A percentile compares a stretch with the other conserved stretches of the same genome.
Evolutionary conservation across 345 rosid species (phyloP).

Genomic region (Sonneratia alba): DNA sequence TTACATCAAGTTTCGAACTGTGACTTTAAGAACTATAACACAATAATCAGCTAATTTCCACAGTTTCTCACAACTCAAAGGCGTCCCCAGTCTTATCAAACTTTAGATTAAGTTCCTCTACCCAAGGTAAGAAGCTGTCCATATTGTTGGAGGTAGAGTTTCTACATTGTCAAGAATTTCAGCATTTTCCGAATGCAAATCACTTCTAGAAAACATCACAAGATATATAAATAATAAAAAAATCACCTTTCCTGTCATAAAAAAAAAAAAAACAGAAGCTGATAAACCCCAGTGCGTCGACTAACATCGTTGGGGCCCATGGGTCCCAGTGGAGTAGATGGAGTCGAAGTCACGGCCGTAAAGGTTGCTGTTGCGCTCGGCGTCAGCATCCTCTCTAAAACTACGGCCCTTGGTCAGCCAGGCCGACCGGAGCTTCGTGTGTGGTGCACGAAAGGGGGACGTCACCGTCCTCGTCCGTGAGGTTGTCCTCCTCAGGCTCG

Average conservation of each 20-base stretch:
- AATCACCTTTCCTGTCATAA: not conserved
- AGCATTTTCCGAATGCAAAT: too few species aligned
- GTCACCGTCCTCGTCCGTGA: slow-evolving; percentile 94
- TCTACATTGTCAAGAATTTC: too few species aligned
- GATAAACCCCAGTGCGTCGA: not conserved
- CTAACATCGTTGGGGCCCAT: slow-evolving; percentile 88
- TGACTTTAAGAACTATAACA: too few species aligned
- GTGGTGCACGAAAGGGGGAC: slow-evolving; percentile 52
- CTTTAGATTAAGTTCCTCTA: not conserved
- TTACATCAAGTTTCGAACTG: too few species aligned
- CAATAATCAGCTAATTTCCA: not conserved
- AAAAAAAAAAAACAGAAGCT: not conserved
- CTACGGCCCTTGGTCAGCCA: slow-evolving; percentile 89
- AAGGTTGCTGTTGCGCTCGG: slow-evolving; percentile 64
- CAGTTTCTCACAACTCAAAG: not conserved
- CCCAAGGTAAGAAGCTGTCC: not conserved
- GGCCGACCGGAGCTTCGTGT: slow-evolving; percentile 61
- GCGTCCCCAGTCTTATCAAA: not conserved
- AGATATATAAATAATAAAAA: too few species aligned
- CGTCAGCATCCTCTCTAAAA: slow-evolving; percentile 56
- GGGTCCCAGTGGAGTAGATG: slow-evolving; percentile 69
- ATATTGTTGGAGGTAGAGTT: too few species aligned
- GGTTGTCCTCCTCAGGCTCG: slow-evolving; percentile 92
- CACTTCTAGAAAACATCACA: too few species aligned
- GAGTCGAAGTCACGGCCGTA: slow-evolving; percentile 78